Conservation (phyloP, 2,329 filamentous ascomycete genomes). For the Calonectria crousiana region DNA sequence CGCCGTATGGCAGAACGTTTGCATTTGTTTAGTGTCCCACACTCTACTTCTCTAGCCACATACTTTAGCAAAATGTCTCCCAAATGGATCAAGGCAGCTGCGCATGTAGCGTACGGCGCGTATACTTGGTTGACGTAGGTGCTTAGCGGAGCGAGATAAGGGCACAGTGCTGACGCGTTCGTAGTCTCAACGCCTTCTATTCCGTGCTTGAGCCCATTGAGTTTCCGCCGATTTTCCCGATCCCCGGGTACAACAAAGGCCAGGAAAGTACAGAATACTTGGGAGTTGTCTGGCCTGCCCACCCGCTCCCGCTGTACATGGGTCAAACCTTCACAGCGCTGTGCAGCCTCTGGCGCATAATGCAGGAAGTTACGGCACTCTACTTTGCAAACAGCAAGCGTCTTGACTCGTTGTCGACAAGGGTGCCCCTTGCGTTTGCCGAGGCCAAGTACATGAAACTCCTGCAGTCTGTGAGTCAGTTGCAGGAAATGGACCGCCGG, state of each 20-base stretch:
- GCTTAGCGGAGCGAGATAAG: not conserved
- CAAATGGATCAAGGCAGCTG: not conserved
- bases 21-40: slow-evolving; percentile 1
- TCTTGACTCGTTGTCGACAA: not conserved
- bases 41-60: not conserved
- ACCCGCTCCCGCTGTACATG: not conserved
- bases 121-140: slow-evolving; percentile 1
- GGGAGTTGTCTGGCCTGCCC: not conserved
- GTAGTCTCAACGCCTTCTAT: not conserved
- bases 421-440: not conserved
- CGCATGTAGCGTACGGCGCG: not conserved
- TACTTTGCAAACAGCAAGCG: not conserved
- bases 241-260: not conserved
- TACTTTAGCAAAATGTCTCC: not conserved
- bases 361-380: not conserved
- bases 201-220: not conserved
- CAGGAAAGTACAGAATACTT: not conserved
- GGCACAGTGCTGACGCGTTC: not conserved
- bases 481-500: not conserved
- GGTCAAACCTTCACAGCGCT: not conserved
- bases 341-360: not conserved
- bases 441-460: not conserved
- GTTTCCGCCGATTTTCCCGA: not conserved
- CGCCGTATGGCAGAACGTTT: slow-evolving; percentile 22
- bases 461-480: not conserved